Percentiles rank a stretch among this genome's conserved stretches.
Evolutionary conservation across 2,329 filamentous ascomycete species (phyloP).

Genomic region (Mycocentrospora acerina): DNA sequence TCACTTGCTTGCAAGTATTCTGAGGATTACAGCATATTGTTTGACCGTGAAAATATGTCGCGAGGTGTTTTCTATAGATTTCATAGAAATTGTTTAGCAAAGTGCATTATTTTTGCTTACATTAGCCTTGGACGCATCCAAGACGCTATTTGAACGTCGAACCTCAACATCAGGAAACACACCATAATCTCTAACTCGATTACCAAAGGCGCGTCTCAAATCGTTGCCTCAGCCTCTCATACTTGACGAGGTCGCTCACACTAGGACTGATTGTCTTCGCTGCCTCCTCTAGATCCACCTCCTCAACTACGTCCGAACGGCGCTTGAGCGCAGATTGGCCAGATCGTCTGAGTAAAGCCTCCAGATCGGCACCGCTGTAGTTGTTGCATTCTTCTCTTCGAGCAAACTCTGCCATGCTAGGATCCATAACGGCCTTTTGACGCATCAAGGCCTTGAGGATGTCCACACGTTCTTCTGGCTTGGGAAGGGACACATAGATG

Average conservation of each 20-base stretch:
- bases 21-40: too few relatives aligned
- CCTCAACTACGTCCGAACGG: constrained; percentile 47
- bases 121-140: background rate
- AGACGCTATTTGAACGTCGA: too few relatives aligned
- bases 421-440: constrained; percentile 52
- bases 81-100: too few relatives aligned
- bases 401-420: constrained; percentile 65
- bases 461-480: constrained; percentile 74
- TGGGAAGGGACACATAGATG: constrained; percentile 87
- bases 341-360: constrained; percentile 60
- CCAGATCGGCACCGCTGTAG: constrained; percentile 73
- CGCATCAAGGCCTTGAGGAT: constrained; percentile 71
- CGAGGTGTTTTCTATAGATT: too few relatives aligned
- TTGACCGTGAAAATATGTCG: too few relatives aligned
- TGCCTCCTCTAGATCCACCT: constrained; percentile 50
- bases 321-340: constrained; percentile 58
- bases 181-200: too few relatives aligned
- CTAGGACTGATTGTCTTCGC: constrained; percentile 49
- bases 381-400: constrained; percentile 64
- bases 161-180: too few relatives aligned
- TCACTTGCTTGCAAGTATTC: too few relatives aligned
- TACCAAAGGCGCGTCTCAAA: constrained; percentile 40
- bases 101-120: too few relatives aligned
- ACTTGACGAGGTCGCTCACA: constrained; percentile 60
- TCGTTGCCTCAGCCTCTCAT: constrained; percentile 55